Evolutionary conservation across 495 filamentous ascomycete species (phyloP).

Genomic region (Halenospora varia): DNA sequence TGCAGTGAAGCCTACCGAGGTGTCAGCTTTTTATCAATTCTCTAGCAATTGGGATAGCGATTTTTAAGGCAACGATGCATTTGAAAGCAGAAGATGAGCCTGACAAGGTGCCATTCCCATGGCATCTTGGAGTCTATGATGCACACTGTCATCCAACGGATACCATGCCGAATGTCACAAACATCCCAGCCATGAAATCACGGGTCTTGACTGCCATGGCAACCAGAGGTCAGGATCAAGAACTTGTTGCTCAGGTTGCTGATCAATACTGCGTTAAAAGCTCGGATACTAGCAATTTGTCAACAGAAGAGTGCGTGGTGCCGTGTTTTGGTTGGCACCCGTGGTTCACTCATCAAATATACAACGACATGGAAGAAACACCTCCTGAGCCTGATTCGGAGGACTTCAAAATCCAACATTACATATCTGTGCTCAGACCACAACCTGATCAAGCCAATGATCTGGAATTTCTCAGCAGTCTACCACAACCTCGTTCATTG

Average conservation of each 20-base stretch:
- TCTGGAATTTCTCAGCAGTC: constrained; percentile 53
- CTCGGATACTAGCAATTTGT: constrained; percentile 5
- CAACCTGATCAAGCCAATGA: constrained; percentile 57
- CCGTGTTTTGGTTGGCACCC: constrained; percentile 98
- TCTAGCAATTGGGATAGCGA: no score
- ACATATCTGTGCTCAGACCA: constrained; percentile 62
- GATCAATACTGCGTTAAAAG: constrained; percentile 23
- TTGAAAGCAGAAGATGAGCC: neutral
- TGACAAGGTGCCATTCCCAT: constrained; percentile 53
- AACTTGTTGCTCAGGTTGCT: constrained; percentile 70
- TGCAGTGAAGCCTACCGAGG: no score
- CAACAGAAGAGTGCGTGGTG: constrained; percentile 41
- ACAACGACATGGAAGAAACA: constrained; percentile 30
- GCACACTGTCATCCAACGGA: constrained; percentile 99
- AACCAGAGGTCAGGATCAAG: constrained; percentile 81
- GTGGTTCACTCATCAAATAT: constrained; percentile 89
- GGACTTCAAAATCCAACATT: constrained; percentile 63
- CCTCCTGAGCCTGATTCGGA: constrained; percentile 14
- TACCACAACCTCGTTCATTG: constrained; percentile 70
- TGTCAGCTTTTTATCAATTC: no score
- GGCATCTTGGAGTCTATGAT: constrained; percentile 82
- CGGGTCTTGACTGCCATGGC: constrained; percentile 81
- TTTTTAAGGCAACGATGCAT: no score
- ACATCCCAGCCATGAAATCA: constrained; percentile 73
- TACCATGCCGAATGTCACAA: constrained; percentile 68